A percentile compares a stretch with the other conserved stretches of the same genome.
phyloP scores from a whole-genome alignment of 306 rosid genomes.

The Oemleria cerasiformis region DNA sequence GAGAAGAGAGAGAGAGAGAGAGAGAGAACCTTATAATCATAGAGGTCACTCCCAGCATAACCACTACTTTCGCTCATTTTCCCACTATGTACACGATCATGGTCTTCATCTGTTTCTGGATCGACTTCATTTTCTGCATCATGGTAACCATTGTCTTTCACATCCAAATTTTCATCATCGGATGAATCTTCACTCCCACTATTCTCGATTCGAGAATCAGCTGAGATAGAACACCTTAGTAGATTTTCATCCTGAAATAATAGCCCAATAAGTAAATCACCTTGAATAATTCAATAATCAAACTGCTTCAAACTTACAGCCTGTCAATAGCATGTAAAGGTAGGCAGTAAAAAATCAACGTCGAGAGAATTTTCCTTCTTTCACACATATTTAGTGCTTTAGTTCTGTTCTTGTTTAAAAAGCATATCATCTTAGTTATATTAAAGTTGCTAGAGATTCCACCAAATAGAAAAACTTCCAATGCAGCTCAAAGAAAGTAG shows the following conservation, averaged over 20 bases:
- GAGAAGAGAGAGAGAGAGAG: constrained; percentile 14
- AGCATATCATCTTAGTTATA: background rate
- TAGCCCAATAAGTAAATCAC: constrained; percentile 10
- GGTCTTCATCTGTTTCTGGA: constrained; percentile 89
- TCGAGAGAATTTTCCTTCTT: background rate
- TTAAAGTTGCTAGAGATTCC: background rate
- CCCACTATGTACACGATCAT: constrained; percentile 84
- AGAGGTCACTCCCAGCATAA: constrained; percentile 95
- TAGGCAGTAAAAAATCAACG: background rate
- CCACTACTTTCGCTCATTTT: constrained; percentile 98
- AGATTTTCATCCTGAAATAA: constrained; percentile 81
- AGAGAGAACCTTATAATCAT: constrained; percentile 80
- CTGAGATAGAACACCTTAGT: constrained; percentile 92
- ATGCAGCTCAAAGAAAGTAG: background rate
- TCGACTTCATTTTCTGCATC: constrained; percentile 93
- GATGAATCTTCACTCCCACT: constrained; percentile 90
- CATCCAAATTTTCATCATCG: constrained; percentile 70
- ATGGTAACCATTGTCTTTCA: constrained; percentile 91
- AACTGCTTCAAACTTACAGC: background rate
- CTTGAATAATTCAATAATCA: constrained; percentile 3
- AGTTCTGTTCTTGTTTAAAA: background rate
- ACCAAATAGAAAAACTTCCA: background rate
- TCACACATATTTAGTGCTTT: background rate
- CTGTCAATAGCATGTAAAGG: constrained; percentile 1
- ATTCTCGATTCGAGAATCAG: constrained; percentile 87